A percentile compares a stretch with the other conserved stretches of the same genome.
phyloP scores from a whole-genome alignment of 208 protist genomes.

The Trypanosoma melophagium region DNA sequence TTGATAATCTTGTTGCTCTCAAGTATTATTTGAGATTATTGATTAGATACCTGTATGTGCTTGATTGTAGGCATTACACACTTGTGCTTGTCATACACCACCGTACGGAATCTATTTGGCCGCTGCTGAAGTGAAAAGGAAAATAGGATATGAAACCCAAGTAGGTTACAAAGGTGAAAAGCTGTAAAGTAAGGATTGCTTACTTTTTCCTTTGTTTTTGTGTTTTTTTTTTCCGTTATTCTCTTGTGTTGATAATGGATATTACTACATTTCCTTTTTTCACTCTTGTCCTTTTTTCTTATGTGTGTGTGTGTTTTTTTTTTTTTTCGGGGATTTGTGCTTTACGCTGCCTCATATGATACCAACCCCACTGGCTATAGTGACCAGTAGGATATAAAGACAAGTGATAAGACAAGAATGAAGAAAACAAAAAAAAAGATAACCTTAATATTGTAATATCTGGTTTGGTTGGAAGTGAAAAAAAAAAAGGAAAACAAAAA shows the following conservation, averaged over 20 bases:
- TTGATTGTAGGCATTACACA: too few species aligned
- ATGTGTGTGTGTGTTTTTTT: neutral
- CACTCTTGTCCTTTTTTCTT: neutral
- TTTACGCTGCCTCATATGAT: too few species aligned
- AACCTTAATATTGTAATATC: neutral
- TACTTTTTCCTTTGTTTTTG: constrained; percentile 8
- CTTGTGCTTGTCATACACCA: too few species aligned
- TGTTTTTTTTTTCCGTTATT: constrained; percentile 26
- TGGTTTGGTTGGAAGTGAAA: too few species aligned
- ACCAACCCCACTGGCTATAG: too few species aligned
- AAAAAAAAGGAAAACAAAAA: too few species aligned
- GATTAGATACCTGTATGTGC: neutral
- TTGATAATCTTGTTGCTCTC: constrained; percentile 3
- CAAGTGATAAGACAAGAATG: neutral
- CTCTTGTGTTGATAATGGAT: constrained; percentile 5
- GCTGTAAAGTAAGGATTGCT: too few species aligned
- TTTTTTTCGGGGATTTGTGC: neutral
- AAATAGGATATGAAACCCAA: too few species aligned
- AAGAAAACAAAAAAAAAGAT: neutral
- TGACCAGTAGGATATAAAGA: too few species aligned
- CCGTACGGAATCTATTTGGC: too few species aligned
- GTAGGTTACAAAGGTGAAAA: too few species aligned
- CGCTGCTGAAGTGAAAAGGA: too few species aligned
- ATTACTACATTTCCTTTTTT: constrained; percentile 2
- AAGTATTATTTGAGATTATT: constrained; percentile 3